A percentile compares a stretch with the other conserved stretches of the same genome.
phyloP scores from a whole-genome alignment of 2,329 filamentous ascomycete genomes.

The Microascus cirrosus region DNA sequence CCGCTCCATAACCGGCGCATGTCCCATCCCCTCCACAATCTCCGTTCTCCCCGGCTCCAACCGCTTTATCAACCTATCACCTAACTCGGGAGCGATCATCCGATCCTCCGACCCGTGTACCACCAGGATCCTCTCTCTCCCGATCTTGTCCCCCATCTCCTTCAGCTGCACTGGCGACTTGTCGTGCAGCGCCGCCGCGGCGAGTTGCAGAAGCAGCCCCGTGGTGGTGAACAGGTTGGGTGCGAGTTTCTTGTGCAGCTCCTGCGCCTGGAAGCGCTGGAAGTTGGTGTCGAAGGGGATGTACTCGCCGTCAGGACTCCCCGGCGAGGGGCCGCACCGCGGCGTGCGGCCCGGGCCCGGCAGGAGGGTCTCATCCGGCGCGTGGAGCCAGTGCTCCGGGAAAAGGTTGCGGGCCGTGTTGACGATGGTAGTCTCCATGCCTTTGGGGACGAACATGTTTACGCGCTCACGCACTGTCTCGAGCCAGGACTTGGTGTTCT shows the following conservation, averaged over 20 bases:
- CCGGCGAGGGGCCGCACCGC: constrained; percentile 18
- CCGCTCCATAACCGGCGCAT: constrained; percentile 65
- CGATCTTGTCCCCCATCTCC: constrained; percentile 47
- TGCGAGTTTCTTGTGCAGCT: constrained; percentile 60
- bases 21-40: constrained; percentile 61
- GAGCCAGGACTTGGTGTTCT: constrained; percentile 40
- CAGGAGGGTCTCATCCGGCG: constrained; percentile 46
- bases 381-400: constrained; percentile 46
- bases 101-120: constrained; percentile 64
- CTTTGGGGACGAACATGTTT: constrained; percentile 56
- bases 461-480: constrained; percentile 33
- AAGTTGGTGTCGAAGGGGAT: constrained; percentile 61
- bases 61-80: constrained; percentile 52
- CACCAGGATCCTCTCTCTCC: constrained; percentile 63
- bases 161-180: constrained; percentile 59
- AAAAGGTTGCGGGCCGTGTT: constrained; percentile 59
- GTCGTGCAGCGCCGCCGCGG: constrained; percentile 70
- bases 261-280: constrained; percentile 71
- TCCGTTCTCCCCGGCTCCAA: constrained; percentile 49
- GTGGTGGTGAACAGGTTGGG: constrained; percentile 47
- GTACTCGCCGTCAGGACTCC: constrained; percentile 24
- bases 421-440: constrained; percentile 53
- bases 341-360: constrained; percentile 32
- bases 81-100: constrained; percentile 70
- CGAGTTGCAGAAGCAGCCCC: constrained; percentile 66